Evolutionary conservation across 805 yeast genomes (phyloP), one percentile per base, ranked within the genome.

Genomic region (Ogataea sp.): DNA sequence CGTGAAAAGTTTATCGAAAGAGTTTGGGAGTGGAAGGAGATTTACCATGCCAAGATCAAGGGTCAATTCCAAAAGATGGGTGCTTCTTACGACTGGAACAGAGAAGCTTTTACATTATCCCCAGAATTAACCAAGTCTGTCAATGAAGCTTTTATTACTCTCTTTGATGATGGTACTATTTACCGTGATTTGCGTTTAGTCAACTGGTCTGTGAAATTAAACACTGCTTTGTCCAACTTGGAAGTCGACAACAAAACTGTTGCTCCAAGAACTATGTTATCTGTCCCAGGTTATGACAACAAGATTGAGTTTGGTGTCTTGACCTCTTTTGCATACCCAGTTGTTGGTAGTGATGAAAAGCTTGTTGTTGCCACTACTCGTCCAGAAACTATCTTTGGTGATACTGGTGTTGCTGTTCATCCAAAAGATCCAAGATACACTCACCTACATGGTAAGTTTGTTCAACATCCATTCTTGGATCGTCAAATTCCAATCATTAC

Each of bases 21-120:
- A 58, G 96, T 93, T 24, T 93, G 97, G 97, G 95, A 87, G 51
- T 93, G 98, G 98, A 93, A 93, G 62, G 94, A 88, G 46, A 88
- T 83, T 44, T 93, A 93, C 67, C 97, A 93, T 52, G 62, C 62
- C 41, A 82, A 83, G 54, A 93, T 93, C 62, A 85, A 84, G 68
- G 59, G 71, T 48, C 98, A 93, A 68, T 77, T 90, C 58, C 69
- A 78, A 62, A 78, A 78, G 46, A 73, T 93, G 58, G 98, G 98
- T 62, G 96, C 97, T 21, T 93, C 98, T 16, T 93, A 88, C 55
- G 97, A 89, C 61, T 93, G 97, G 97, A 59, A 73, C 28, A 80
- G 90, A 59, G 98, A 93, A 67, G 95, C 87, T 10, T 93, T 93
- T 70, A 89, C 98, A 32, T 69, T 93, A 58, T 83, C 81, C 59